A percentile compares a stretch with the other conserved stretches of the same genome.
These are phyloP conservation scores for Chalciporus sphaerocephalus DNA, from an alignment of 768 basidiomycete genomes.

Conservation along the genomic window DNA sequence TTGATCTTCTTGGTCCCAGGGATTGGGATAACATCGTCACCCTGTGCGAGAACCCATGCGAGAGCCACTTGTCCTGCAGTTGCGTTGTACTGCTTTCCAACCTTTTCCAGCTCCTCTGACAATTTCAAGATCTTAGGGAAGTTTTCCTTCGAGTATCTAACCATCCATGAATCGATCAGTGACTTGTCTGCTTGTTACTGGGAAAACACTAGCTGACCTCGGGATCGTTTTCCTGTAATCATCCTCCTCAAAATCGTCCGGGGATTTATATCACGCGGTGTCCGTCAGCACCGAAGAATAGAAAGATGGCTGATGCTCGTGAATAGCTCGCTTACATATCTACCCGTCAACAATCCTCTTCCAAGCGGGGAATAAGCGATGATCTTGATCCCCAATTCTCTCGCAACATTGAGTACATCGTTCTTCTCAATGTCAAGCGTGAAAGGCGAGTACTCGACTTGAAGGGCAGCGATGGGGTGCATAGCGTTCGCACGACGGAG, in stretches of 20 bases:
- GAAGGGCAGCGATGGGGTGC: constrained; percentile 47
- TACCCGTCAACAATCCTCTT: constrained; percentile 47
- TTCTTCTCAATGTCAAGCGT: constrained; percentile 46
- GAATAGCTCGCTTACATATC: constrained; percentile 32
- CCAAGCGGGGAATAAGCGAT: constrained; percentile 53
- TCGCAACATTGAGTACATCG: constrained; percentile 38
- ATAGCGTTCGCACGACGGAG: constrained; percentile 48
- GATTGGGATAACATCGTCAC: constrained; percentile 37
- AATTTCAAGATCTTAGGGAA: constrained; percentile 43
- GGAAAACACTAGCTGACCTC: constrained; percentile 22
- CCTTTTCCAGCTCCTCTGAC: constrained; percentile 28
- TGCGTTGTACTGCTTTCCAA: constrained; percentile 33
- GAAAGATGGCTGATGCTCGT: no score
- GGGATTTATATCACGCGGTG: constrained; percentile 24
- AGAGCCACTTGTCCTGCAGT: constrained; percentile 39
- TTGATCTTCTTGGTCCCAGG: constrained; percentile 37
- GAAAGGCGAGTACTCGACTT: constrained; percentile 52
- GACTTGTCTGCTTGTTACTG: constrained; percentile 1
- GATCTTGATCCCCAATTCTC: constrained; percentile 47
- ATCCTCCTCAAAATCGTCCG: constrained; percentile 28
- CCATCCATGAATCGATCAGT: background rate
- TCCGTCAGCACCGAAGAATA: background rate
- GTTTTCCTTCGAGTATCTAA: constrained; percentile 37
- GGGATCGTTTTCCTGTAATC: constrained; percentile 26
- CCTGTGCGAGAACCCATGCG: constrained; percentile 40